Conservation (phyloP, 768 basidiomycete species). For the Suillus plorans region DNA sequence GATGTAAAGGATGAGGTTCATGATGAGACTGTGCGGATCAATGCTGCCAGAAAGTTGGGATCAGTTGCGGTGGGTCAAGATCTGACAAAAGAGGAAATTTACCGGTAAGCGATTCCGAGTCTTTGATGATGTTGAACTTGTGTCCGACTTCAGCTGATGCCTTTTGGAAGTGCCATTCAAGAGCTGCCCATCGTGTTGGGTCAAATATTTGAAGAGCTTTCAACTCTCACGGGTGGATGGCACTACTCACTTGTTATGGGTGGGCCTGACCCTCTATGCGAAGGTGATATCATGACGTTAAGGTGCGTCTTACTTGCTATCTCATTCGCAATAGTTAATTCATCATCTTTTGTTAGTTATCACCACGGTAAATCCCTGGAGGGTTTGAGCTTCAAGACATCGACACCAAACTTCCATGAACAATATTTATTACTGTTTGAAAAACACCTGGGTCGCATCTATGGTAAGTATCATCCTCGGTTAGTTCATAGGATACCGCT, state of each 20-base stretch:
- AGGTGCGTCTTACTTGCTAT: not conserved
- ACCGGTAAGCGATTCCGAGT: not conserved
- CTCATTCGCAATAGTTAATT: not conserved
- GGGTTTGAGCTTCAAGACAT: not conserved
- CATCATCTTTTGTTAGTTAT: not conserved
- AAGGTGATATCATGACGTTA: not conserved
- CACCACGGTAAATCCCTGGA: not conserved
- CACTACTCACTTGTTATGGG: not conserved
- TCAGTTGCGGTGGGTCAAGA: not conserved
- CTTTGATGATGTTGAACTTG: not conserved
- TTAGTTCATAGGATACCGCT: not conserved
- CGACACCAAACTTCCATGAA: not conserved
- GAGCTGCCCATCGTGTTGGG: not conserved
- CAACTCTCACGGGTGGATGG: not conserved
- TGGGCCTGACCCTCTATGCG: not conserved
- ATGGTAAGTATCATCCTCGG: not conserved
- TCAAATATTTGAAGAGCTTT: not conserved
- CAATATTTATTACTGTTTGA: not conserved
- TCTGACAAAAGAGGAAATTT: not conserved
- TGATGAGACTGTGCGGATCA: not conserved
- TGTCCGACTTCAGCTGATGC: not conserved
- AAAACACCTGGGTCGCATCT: not conserved
- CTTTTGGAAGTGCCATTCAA: not conserved
- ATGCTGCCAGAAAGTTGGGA: not conserved
- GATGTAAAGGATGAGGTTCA: not conserved